A percentile compares a stretch with the other conserved stretches of the same genome.
Conservation (phyloP, 768 basidiomycete species). For the Xerocomus spinulosus region DNA sequence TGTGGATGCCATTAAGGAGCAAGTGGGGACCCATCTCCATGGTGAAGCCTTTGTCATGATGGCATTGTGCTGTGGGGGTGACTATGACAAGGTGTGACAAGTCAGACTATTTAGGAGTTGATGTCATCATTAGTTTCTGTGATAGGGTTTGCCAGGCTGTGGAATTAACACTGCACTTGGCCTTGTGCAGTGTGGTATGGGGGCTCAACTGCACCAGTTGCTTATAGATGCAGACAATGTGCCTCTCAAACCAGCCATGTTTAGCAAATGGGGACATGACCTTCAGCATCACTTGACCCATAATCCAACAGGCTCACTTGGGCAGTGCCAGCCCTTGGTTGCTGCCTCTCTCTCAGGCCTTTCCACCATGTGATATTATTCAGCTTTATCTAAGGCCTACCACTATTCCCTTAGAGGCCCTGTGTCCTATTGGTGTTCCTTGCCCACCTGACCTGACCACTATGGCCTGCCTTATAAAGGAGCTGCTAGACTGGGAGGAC, state of each 20-base stretch:
- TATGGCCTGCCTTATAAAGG: not conserved
- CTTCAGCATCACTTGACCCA: not conserved
- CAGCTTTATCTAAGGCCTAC: not conserved
- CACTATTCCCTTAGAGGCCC: not conserved
- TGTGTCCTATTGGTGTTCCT: not conserved
- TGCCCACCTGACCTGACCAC: not conserved
- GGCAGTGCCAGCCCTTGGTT: not conserved
- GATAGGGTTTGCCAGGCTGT: not conserved
- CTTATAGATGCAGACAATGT: not conserved
- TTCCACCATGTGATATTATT: not conserved
- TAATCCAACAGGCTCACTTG: not conserved
- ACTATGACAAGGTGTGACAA: constrained; percentile 15
- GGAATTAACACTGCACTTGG: not conserved
- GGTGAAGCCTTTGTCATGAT: not conserved
- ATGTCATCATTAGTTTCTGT: not conserved
- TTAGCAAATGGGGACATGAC: not conserved
- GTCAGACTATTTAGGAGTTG: not conserved
- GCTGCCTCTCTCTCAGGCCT: not conserved
- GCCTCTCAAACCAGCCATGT: not conserved
- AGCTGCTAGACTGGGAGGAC: not conserved
- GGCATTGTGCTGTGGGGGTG: not conserved
- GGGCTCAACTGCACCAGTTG: not conserved
- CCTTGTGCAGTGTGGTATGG: not conserved
- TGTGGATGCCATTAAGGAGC: not conserved
- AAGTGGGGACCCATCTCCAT: constrained; percentile 13